Evolutionary conservation across 768 basidiomycete species (phyloP), one percentile per base, ranked within the genome.

Genomic region (Xerocomellus intermedius): DNA sequence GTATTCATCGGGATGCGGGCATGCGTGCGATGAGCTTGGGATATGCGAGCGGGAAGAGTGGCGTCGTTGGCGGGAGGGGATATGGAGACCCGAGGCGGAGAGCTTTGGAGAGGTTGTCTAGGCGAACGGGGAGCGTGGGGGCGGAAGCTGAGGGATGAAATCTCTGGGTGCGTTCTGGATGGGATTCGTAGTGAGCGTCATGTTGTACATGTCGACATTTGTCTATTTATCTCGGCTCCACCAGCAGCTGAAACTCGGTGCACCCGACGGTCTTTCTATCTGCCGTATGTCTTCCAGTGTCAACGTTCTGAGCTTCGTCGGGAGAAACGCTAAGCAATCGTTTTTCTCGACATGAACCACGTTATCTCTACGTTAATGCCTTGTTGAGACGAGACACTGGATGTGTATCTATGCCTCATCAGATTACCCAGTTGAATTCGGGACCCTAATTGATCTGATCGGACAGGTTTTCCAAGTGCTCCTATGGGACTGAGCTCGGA

Each of bases 11-110:
- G 24, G 62, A 66, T 13, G 21, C 24, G n/a, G 70, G 70, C 0
- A 33, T 50, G 43, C 70, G 69, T 8, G 59, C 68, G 36, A 43
- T 61, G 46, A 70, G 69, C 36, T 55, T 72, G 58, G 69, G 69
- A 12, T 56, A 68, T 46, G 42, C 59, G 44, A 61, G 51, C 22
- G 65, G 63, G 44, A 54, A 43, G 38, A 30, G 44, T 16, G 38
- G 32, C 1, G 17, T 16, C 9, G 35, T 22, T 1, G 42, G 55
- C 1, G 58, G 51, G 21, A 47, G 43, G 3, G 64, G 64, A 2
- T 48, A 38, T n/a, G 30, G 14, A 8, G 59, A 69, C 12, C 60
- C 68, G 30, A 60, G 68, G 24, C 58, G 69, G 54, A 48, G 61
- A 14, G 68, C 67, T 1, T 24, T 69, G 38, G 67, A 61, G 48